A percentile compares a stretch with the other conserved stretches of the same genome.
Evolutionary conservation across 2,329 filamentous ascomycete species (phyloP).

Genomic region (Chalaropsis ovoidea): DNA sequence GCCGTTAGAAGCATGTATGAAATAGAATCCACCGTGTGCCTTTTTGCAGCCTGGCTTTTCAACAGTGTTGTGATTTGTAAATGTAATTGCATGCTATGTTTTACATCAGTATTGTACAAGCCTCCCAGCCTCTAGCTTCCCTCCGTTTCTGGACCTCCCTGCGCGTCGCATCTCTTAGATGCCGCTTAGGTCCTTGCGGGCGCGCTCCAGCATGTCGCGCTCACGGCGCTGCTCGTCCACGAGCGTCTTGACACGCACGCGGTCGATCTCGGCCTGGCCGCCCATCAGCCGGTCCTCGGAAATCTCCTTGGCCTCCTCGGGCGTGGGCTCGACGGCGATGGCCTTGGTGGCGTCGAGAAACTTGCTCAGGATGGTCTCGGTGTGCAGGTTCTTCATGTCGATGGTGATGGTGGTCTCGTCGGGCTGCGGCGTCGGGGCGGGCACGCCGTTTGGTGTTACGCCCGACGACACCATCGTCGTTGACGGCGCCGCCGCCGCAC

Average conservation of each 20-base stretch:
- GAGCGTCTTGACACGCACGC: slow-evolving; percentile 17
- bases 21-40: not conserved
- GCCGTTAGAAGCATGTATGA: not conserved
- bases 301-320: slow-evolving; percentile 47
- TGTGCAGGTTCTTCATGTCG: slow-evolving; percentile 54
- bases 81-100: slow-evolving; percentile 11
- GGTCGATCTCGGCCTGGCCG: slow-evolving; percentile 16
- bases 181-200: slow-evolving; percentile 21
- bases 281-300: slow-evolving; percentile 12
- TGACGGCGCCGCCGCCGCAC: slow-evolving; percentile 33
- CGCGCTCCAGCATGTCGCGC: slow-evolving; percentile 23
- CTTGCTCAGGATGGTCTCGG: slow-evolving; percentile 51
- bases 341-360: slow-evolving; percentile 56
- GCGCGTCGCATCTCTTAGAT: slow-evolving; percentile 31
- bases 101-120: slow-evolving; percentile 12
- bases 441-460: slow-evolving; percentile 36
- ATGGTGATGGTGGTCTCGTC: slow-evolving; percentile 45
- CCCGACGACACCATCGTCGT: slow-evolving; percentile 38
- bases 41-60: no score
- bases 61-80: not conserved
- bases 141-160: slow-evolving; percentile 41
- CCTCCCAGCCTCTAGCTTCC: slow-evolving; percentile 35
- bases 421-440: slow-evolving; percentile 39
- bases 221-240: slow-evolving; percentile 23
- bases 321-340: slow-evolving; percentile 44